A percentile compares a stretch with the other conserved stretches of the same genome.
phyloP scores from a whole-genome alignment of 2,329 filamentous ascomycete species.

The Escovopsis sp. region DNA sequence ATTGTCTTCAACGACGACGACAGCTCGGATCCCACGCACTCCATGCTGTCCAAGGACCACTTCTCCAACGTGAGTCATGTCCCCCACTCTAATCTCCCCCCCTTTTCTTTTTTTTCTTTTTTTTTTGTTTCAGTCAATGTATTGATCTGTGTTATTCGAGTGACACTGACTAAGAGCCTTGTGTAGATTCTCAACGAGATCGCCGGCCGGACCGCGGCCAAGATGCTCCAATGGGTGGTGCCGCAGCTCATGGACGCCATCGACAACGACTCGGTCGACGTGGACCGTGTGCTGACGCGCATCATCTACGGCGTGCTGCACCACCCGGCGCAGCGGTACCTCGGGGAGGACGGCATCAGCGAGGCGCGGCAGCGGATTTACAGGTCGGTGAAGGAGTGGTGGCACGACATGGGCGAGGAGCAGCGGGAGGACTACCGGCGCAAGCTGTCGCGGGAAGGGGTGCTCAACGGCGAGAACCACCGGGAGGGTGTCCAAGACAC shows the following conservation, averaged over 20 bases:
- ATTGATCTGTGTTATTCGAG: too few species aligned
- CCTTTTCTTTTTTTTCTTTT: too few species aligned
- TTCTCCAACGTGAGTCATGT: conserved; percentile 56
- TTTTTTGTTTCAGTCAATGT: too few species aligned
- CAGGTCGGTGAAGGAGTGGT: conserved; percentile 69
- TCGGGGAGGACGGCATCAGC: conserved; percentile 52
- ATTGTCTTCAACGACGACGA: conserved; percentile 72
- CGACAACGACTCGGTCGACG: conserved; percentile 60
- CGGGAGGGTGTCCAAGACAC: conserved; percentile 72
- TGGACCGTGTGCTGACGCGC: conserved; percentile 54
- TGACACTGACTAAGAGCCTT: neutral
- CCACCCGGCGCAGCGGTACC: conserved; percentile 64
- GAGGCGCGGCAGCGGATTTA: conserved; percentile 71
- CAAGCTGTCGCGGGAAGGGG: conserved; percentile 66
- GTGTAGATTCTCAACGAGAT: conserved; percentile 64
- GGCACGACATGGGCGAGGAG: conserved; percentile 48
- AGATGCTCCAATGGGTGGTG: conserved; percentile 70
- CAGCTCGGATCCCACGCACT: conserved; percentile 75
- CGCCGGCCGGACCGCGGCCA: conserved; percentile 67
- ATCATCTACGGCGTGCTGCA: conserved; percentile 77
- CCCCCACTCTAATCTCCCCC: neutral
- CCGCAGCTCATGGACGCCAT: conserved; percentile 80
- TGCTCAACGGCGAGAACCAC: conserved; percentile 67
- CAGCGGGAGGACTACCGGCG: conserved; percentile 54
- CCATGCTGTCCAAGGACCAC: conserved; percentile 92